Evolutionary conservation across 1,139 yeast genomes (phyloP).

Genomic region (Meyerozyma guilliermondii): DNA sequence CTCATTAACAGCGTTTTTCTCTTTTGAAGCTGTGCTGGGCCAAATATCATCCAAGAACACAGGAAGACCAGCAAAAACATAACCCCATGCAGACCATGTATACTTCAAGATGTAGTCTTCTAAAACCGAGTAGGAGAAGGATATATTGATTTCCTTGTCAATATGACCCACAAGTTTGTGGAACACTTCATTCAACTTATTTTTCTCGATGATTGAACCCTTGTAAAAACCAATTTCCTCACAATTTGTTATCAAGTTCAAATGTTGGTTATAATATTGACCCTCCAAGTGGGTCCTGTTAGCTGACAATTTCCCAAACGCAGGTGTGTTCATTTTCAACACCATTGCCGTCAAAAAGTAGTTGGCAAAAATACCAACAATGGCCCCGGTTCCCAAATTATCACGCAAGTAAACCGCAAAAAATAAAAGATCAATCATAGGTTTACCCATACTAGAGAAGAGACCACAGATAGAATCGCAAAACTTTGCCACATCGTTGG

Average conservation of each 20-base stretch:
- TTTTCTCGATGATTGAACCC: constrained; percentile 79
- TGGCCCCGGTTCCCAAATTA: constrained; percentile 81
- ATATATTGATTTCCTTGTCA: constrained; percentile 44
- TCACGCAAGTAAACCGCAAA: constrained; percentile 82
- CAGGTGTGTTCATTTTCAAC: constrained; percentile 71
- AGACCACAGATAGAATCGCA: constrained; percentile 79
- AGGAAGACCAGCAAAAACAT: constrained; percentile 84
- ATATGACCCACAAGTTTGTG: constrained; percentile 44
- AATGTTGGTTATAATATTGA: constrained; percentile 80
- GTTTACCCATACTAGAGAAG: constrained; percentile 88
- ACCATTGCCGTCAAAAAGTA: constrained; percentile 77
- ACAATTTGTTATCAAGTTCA: constrained; percentile 79
- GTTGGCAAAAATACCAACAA: constrained; percentile 74
- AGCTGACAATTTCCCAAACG: constrained; percentile 77
- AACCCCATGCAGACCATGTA: constrained; percentile 94
- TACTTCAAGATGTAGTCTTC: constrained; percentile 88
- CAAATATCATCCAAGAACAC: constrained; percentile 49
- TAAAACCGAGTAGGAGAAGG: constrained; percentile 59
- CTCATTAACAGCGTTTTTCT: constrained; percentile 25
- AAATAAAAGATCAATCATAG: constrained; percentile 81
- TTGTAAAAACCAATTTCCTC: constrained; percentile 95
- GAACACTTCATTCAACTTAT: constrained; percentile 59
- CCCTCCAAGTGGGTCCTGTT: constrained; percentile 80
- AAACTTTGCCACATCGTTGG: constrained; percentile 79
- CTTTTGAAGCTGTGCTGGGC: constrained; percentile 18